A percentile compares a stretch with the other conserved stretches of the same genome.
phyloP scores from a whole-genome alignment of 2,329 filamentous ascomycete genomes.

The Coleophoma cylindrospora region DNA sequence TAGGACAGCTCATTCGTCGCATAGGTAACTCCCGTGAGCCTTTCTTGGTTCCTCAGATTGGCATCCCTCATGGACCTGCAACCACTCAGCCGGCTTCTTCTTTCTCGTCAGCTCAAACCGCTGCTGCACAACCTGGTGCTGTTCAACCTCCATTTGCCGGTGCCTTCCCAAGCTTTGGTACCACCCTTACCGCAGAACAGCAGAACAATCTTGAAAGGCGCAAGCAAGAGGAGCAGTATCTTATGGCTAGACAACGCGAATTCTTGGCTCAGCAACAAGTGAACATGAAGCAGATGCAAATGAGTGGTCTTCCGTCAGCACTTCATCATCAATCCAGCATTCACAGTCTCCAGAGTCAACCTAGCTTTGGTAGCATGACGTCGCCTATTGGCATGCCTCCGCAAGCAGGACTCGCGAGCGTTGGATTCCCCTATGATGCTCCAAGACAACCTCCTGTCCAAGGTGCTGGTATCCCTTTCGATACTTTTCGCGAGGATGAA shows the following conservation, averaged over 20 bases:
- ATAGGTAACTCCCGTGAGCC: slow-evolving; percentile 97
- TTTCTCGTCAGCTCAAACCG: slow-evolving; percentile 29
- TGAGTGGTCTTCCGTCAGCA: slow-evolving; percentile 43
- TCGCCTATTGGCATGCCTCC: slow-evolving; percentile 64
- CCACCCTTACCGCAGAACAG: slow-evolving; percentile 93
- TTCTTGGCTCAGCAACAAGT: slow-evolving; percentile 85
- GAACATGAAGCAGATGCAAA: slow-evolving; percentile 66
- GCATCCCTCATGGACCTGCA: slow-evolving; percentile 82
- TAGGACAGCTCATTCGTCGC: slow-evolving; percentile 88
- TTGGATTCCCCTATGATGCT: slow-evolving; percentile 65
- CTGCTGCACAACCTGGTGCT: slow-evolving; percentile 48
- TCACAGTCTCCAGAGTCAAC: slow-evolving; percentile 94
- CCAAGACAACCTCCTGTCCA: slow-evolving; percentile 36
- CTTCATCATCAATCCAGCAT: slow-evolving; percentile 93
- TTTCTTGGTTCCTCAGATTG: slow-evolving; percentile 95
- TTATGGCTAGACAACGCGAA: slow-evolving; percentile 95
- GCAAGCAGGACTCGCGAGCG: slow-evolving; percentile 43
- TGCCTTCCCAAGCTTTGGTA: slow-evolving; percentile 93
- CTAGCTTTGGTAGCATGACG: slow-evolving; percentile 90
- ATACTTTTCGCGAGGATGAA: slow-evolving; percentile 67
- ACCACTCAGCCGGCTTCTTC: slow-evolving; percentile 33
- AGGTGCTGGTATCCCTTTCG: slow-evolving; percentile 37
- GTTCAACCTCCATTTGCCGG: slow-evolving; percentile 86
- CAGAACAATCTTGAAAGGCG: slow-evolving; percentile 94
- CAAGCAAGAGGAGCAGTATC: slow-evolving; percentile 96